Percentiles rank a stretch among this genome's conserved stretches.
Conservation (phyloP, 768 basidiomycete species). For the Boletus coccyginus region DNA sequence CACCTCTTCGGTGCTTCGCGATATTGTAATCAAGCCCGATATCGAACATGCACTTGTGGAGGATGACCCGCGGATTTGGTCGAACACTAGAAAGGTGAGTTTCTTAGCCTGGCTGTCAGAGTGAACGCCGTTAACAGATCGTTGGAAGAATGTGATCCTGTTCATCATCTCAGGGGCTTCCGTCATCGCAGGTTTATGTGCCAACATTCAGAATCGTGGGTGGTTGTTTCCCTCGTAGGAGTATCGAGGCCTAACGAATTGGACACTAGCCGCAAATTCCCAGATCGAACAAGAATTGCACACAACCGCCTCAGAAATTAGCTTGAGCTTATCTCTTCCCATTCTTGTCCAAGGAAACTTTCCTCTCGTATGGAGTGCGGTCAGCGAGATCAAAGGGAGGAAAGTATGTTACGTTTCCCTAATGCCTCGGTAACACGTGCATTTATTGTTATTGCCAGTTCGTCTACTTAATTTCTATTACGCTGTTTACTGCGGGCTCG, state of each 20-base stretch:
- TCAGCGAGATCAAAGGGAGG: constrained; percentile 62
- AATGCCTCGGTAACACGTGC: not conserved
- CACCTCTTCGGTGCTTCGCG: not conserved
- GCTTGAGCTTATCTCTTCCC: constrained; percentile 66
- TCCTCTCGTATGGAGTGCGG: constrained; percentile 31
- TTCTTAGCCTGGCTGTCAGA: not conserved
- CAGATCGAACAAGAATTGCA: constrained; percentile 61
- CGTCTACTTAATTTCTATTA: constrained; percentile 54
- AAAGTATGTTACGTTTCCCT: constrained; percentile 42
- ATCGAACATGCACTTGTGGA: constrained; percentile 44
- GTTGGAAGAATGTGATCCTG: constrained; percentile 19
- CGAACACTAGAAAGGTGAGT: constrained; percentile 51
- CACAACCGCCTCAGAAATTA: constrained; percentile 60
- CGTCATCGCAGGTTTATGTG: constrained; percentile 27
- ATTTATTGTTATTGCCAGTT: constrained; percentile 31
- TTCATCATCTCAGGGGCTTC: constrained; percentile 27
- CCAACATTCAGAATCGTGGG: constrained; percentile 32
- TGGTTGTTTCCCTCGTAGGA: not conserved
- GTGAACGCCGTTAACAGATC: not conserved
- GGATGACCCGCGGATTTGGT: constrained; percentile 66
- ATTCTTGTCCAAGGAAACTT: constrained; percentile 67
- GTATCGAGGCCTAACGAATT: not conserved
- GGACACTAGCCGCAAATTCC: constrained; percentile 56
- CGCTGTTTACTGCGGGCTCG: constrained; percentile 53
- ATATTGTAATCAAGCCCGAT: constrained; percentile 19